Percentiles rank a stretch among this genome's conserved stretches.
These are phyloP conservation scores for Penicillium occitanis DNA, from an alignment of 2,329 filamentous ascomycete genomes.

Conservation along the genomic window DNA sequence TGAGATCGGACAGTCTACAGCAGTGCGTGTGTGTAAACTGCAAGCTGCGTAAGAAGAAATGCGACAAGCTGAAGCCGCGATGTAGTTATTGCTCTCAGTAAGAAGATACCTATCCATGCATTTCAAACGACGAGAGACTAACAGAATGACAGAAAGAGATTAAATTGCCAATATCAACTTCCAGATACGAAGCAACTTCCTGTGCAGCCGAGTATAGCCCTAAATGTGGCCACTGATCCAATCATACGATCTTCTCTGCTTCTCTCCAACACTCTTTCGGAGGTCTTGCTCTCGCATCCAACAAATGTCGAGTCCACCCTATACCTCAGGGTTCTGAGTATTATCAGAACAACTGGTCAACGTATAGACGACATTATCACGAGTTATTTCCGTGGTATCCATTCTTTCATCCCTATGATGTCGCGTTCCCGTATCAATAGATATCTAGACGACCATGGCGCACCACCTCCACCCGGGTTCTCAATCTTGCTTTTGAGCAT, in stretches of 20 bases:
- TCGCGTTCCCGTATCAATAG: conserved; percentile 31
- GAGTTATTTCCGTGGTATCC: conserved; percentile 33
- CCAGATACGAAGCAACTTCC: neutral
- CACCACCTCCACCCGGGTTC: conserved; percentile 25
- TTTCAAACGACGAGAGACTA: neutral
- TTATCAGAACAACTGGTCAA: conserved; percentile 23
- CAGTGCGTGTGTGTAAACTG: conserved; percentile 15
- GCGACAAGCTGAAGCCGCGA: conserved; percentile 13
- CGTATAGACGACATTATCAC: conserved; percentile 30
- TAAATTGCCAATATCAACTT: conserved; percentile 2
- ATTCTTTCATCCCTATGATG: conserved; percentile 31
- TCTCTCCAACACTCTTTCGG: conserved; percentile 8
- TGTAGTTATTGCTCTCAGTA: conserved; percentile 19
- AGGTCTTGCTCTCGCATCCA: conserved; percentile 6
- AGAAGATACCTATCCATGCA: neutral
- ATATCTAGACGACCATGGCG: conserved; percentile 24
- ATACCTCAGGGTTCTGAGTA: conserved; percentile 1
- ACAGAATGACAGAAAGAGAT: neutral
- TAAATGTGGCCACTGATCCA: conserved; percentile 4
- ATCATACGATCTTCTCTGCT: conserved; percentile 15
- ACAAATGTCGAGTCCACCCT: conserved; percentile 14
- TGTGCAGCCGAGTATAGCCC: neutral
- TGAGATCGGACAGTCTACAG: neutral
- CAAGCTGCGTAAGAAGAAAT: conserved; percentile 20
- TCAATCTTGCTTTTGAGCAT: conserved; percentile 31